These are phyloP conservation scores for Stephanodiscus triporus DNA, from an alignment of 108 stramenopile genomes.

Conservation along the genomic window DNA sequence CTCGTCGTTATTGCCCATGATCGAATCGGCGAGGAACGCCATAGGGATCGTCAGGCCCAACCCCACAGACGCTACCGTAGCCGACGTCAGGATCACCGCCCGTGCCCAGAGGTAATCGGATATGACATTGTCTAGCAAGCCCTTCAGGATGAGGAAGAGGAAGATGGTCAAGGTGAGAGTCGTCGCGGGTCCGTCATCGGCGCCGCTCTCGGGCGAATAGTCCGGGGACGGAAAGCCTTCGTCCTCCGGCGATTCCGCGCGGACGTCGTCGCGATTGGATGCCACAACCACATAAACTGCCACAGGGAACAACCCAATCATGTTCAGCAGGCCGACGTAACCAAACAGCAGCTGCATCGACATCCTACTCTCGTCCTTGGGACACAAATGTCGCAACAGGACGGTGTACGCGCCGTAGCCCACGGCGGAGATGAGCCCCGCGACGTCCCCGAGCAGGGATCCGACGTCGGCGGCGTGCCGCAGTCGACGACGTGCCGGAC, in stretches of 20 bases:
- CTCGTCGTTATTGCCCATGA: constrained; percentile 58
- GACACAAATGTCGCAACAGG: constrained; percentile 72
- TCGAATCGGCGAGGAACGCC: constrained; percentile 85
- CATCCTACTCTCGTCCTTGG: constrained; percentile 74
- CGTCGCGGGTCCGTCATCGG: neutral
- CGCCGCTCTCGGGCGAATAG: neutral
- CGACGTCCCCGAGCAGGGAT: constrained; percentile 67
- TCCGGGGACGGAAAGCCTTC: neutral
- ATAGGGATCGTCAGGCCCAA: constrained; percentile 96
- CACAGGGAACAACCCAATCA: constrained; percentile 63
- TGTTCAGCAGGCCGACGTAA: constrained; percentile 88
- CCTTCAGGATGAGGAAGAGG: constrained; percentile 68
- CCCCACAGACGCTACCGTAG: constrained; percentile 96
- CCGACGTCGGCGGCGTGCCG: constrained; percentile 6
- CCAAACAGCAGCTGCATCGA: constrained; percentile 93
- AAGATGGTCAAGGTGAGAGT: constrained; percentile 64
- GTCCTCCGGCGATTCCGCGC: constrained; percentile 7
- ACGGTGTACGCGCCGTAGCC: constrained; percentile 88
- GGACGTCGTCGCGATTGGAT: constrained; percentile 20
- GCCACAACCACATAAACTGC: constrained; percentile 52
- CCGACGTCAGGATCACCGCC: constrained; percentile 92
- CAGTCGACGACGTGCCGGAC: constrained; percentile 2
- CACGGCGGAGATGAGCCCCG: constrained; percentile 76
- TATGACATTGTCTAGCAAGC: constrained; percentile 88
- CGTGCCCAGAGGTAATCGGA: constrained; percentile 96